Evolutionary conservation across 2,329 filamentous ascomycete species (phyloP).

Genomic region (Massarina eburnea): DNA sequence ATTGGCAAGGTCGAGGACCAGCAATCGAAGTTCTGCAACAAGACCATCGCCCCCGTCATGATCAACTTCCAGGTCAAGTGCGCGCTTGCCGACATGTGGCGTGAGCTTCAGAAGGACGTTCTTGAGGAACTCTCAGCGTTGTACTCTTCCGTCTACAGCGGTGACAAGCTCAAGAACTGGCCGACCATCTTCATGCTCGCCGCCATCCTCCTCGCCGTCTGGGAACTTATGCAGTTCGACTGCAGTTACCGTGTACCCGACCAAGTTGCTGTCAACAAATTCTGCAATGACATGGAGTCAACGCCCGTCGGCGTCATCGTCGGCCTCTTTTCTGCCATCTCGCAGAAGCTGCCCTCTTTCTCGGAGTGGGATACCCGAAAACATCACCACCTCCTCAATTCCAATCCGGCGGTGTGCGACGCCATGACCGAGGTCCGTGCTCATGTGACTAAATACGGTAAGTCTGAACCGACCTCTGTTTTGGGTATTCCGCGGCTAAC

Average conservation of each 20-base stretch:
- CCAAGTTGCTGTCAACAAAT: conserved; percentile 81
- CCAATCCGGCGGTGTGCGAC: conserved; percentile 88
- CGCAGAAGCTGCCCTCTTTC: conserved; percentile 90
- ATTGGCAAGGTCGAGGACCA: conserved; percentile 84
- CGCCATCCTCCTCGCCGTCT: conserved; percentile 87
- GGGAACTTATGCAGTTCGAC: conserved; percentile 99
- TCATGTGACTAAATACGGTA: conserved; percentile 92
- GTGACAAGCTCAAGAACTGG: conserved; percentile 98
- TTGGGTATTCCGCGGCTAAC: conserved; percentile 44
- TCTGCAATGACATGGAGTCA: conserved; percentile 95
- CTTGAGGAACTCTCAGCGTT: conserved; percentile 88
- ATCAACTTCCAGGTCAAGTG: conserved; percentile 99
- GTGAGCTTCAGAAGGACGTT: conserved; percentile 93
- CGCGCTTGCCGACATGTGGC: conserved; percentile 96
- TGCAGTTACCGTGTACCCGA: conserved; percentile 94
- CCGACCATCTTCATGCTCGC: conserved; percentile 98
- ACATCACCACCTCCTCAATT: conserved; percentile 87
- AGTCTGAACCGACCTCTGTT: conserved; percentile 42
- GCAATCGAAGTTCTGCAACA: conserved; percentile 83
- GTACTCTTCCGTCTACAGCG: conserved; percentile 97
- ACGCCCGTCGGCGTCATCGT: conserved; percentile 95
- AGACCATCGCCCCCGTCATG: conserved; percentile 93
- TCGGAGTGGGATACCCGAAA: conserved; percentile 92
- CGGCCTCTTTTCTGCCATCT: conserved; percentile 95
- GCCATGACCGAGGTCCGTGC: conserved; percentile 94